These are phyloP conservation scores for Mycosarcoma maydis DNA, from an alignment of 1,284 basidiomycete genomes.

Conservation along the genomic window DNA sequence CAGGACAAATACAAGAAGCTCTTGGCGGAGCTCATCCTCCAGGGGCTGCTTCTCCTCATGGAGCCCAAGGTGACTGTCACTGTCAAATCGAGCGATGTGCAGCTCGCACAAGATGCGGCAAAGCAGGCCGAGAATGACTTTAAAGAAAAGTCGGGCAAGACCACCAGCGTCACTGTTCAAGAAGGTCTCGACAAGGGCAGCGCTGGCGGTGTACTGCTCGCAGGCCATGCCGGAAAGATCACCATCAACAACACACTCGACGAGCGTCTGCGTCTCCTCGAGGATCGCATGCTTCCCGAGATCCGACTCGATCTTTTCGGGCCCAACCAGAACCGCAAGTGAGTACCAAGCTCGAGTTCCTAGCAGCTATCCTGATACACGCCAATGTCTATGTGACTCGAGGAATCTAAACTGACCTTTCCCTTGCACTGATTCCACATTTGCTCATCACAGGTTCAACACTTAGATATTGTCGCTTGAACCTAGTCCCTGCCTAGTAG, in stretches of 20 bases:
- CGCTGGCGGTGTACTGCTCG: constrained; percentile 58
- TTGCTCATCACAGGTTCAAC: constrained; percentile 26
- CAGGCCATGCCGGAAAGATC: constrained; percentile 60
- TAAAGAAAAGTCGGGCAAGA: constrained; percentile 79
- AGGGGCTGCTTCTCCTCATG: constrained; percentile 63
- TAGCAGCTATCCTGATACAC: too few relatives aligned
- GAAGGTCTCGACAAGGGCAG: constrained; percentile 76
- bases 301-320: constrained; percentile 64
- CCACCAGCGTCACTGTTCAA: constrained; percentile 75
- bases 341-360: constrained; percentile 2
- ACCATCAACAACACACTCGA: constrained; percentile 66
- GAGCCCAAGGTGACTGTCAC: constrained; percentile 60
- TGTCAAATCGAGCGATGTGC: constrained; percentile 58
- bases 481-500: neutral
- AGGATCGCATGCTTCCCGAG: constrained; percentile 65
- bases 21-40: constrained; percentile 74
- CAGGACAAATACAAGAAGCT: constrained; percentile 71
- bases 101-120: constrained; percentile 71
- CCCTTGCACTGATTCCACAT: neutral
- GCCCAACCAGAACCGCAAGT: constrained; percentile 64
- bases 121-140: constrained; percentile 75
- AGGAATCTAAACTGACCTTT: constrained; percentile 11
- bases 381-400: too few relatives aligned
- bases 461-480: constrained; percentile 15
- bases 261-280: constrained; percentile 61